Conservation (phyloP, 139 green algal species). For the Micractinium sp. region DNA sequence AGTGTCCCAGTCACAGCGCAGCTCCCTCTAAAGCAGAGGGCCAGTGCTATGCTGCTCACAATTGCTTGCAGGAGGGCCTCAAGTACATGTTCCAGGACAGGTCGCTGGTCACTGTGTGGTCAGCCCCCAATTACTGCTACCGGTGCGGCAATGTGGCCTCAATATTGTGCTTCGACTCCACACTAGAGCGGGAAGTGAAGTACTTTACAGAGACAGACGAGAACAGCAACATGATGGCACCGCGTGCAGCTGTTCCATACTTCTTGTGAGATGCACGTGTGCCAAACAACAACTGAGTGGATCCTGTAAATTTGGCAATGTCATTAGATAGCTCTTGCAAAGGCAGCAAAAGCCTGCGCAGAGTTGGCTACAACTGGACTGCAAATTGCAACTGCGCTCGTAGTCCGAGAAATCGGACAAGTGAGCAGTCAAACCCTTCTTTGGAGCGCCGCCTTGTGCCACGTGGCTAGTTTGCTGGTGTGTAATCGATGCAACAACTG, state of each 20-base stretch:
- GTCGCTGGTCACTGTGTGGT: conserved; percentile 96
- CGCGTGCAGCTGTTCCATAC: conserved; percentile 80
- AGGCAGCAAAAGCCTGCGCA: too few relatives aligned
- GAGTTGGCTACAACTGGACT: too few relatives aligned
- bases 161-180: conserved; percentile 95
- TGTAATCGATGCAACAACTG: too few relatives aligned
- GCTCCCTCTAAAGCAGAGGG: not conserved
- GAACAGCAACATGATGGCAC: conserved; percentile 94
- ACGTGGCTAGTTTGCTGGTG: too few relatives aligned
- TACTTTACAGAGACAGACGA: conserved; percentile 97
- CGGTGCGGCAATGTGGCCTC: conserved; percentile 97
- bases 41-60: not conserved
- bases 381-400: too few relatives aligned
- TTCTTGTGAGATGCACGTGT: conserved; percentile 62
- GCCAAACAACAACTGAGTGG: not conserved
- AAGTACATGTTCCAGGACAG: conserved; percentile 98
- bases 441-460: too few relatives aligned
- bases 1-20: not conserved
- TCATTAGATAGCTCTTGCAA: too few relatives aligned
- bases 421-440: too few relatives aligned
- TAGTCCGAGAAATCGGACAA: too few relatives aligned
- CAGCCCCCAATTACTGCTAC: conserved; percentile 99
- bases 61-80: conserved; percentile 81
- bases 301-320: too few relatives aligned
- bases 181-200: conserved; percentile 82